Evolutionary conservation across 768 basidiomycete species (phyloP).

Genomic region (Hericium coralloides): DNA sequence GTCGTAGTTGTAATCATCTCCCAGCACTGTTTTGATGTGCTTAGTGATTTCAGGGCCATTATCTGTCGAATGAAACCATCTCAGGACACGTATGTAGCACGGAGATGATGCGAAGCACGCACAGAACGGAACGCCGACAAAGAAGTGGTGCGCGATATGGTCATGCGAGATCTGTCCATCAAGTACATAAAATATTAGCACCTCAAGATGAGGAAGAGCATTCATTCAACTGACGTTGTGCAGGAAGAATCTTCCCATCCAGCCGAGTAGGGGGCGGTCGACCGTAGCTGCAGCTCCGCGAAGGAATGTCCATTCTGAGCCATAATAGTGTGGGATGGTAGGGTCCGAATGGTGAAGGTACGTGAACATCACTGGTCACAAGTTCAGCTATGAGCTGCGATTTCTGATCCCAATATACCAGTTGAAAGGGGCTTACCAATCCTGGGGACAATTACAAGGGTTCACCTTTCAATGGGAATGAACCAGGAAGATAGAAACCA

Average conservation of each 20-base stretch:
- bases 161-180: conserved; percentile 55
- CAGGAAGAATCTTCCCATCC: neutral
- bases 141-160: conserved; percentile 45
- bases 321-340: conserved; percentile 87
- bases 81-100: neutral
- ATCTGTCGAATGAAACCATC: conserved; percentile 30
- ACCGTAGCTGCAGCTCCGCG: conserved; percentile 90
- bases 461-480: no score
- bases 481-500: neutral
- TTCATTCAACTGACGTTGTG: neutral
- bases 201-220: neutral
- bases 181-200: neutral
- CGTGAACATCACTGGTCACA: conserved; percentile 64
- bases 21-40: neutral
- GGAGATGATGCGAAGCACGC: conserved; percentile 14
- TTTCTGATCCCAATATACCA: neutral
- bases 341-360: conserved; percentile 99
- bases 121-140: neutral
- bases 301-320: conserved; percentile 85
- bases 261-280: conserved; percentile 70
- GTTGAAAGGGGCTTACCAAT: neutral
- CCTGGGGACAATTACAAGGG: neutral
- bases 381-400: neutral
- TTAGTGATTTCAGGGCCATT: conserved; percentile 64
- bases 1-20: neutral